Conservation (phyloP, 208 protist species). For the Crithidia acanthocephali region DNA sequence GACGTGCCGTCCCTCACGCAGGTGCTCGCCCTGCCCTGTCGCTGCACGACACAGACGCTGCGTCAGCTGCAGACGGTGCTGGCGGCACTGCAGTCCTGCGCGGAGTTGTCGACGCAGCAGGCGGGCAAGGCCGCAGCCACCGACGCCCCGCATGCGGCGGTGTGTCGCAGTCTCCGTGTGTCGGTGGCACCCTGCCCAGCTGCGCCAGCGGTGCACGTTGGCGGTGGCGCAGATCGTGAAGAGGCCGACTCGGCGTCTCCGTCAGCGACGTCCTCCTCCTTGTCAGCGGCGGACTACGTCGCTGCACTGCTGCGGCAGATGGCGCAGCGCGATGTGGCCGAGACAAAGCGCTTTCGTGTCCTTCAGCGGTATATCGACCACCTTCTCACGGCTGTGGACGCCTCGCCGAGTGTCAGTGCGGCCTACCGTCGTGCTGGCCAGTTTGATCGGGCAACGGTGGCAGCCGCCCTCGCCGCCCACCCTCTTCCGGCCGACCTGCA, state of each 20-base stretch:
- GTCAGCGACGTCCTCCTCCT: background rate
- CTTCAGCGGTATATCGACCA: conserved; percentile 20
- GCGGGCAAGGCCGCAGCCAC: too few species aligned
- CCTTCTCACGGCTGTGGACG: background rate
- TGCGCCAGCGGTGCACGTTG: background rate
- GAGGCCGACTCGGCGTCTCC: background rate
- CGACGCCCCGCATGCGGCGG: background rate
- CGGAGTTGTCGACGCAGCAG: background rate
- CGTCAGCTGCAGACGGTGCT: conserved; percentile 30
- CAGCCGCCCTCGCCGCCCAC: conserved; percentile 2
- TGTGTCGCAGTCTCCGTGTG: conserved; percentile 24
- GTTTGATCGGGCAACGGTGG: conserved; percentile 8
- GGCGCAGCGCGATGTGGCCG: background rate
- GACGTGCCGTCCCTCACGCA: conserved; percentile 36
- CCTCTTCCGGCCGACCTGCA: conserved; percentile 23
- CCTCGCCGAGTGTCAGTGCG: background rate
- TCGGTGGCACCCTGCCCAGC: conserved; percentile 14
- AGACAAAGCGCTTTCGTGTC: conserved; percentile 4
- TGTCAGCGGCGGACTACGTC: background rate
- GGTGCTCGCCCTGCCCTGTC: conserved; percentile 28
- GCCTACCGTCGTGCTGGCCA: background rate
- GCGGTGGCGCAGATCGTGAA: too few species aligned
- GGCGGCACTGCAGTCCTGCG: conserved; percentile 20
- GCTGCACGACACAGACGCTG: conserved; percentile 13
- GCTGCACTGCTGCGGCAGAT: conserved; percentile 12